Percentiles rank a stretch among this genome's conserved stretches.
These are phyloP conservation scores for Leccinum uliginosum DNA, from an alignment of 768 basidiomycete genomes.

Conservation along the genomic window DNA sequence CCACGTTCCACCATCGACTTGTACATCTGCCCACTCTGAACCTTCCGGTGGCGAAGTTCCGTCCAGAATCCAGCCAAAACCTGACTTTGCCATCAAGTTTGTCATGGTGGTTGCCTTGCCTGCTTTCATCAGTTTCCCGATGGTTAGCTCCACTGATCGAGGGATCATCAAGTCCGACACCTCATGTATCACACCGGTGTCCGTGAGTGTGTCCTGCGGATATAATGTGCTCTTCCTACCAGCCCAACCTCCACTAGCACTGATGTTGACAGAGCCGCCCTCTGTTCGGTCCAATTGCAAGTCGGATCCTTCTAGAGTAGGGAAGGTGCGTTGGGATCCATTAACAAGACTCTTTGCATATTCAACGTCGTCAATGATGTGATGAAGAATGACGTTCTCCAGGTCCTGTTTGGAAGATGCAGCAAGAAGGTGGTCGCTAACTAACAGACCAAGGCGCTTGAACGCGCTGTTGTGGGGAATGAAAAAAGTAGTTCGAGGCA, in stretches of 20 bases:
- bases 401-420: slow-evolving; percentile 76
- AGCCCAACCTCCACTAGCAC: slow-evolving; percentile 75
- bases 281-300: slow-evolving; percentile 64
- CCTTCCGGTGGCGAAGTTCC: slow-evolving; percentile 75
- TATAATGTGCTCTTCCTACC: slow-evolving; percentile 59
- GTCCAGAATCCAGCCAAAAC: slow-evolving; percentile 87
- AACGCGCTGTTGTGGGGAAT: slow-evolving; percentile 92
- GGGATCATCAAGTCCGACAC: slow-evolving; percentile 84
- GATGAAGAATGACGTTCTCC: slow-evolving; percentile 82
- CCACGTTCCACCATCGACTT: slow-evolving; percentile 50
- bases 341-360: slow-evolving; percentile 61
- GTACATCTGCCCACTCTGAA: slow-evolving; percentile 57
- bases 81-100: slow-evolving; percentile 76
- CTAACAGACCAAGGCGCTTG: slow-evolving; percentile 74
- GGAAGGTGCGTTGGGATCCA: slow-evolving; percentile 68
- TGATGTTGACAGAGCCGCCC: slow-evolving; percentile 43
- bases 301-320: slow-evolving; percentile 83
- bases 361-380: slow-evolving; percentile 70
- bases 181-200: slow-evolving; percentile 89
- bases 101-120: slow-evolving; percentile 88
- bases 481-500: slow-evolving; percentile 73
- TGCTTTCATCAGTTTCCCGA: slow-evolving; percentile 88
- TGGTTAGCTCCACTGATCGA: slow-evolving; percentile 76
- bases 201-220: slow-evolving; percentile 69
- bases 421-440: slow-evolving; percentile 81